Base-by-base conservation (phyloP, 2,329 filamentous ascomycete species). In the Trichophyton verrucosum region DNA sequence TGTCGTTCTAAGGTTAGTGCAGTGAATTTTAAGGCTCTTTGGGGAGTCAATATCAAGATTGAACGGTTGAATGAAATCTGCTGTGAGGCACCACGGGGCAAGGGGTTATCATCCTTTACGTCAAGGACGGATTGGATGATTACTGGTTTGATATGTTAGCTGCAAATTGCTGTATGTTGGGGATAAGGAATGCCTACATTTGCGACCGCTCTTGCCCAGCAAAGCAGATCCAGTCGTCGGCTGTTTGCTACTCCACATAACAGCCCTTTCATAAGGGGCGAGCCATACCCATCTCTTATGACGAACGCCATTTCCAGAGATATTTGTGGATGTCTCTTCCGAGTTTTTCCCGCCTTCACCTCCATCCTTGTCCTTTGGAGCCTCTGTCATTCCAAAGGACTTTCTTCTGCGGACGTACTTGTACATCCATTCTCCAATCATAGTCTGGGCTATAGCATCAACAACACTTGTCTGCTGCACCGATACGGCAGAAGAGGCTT, bases 281-380 rank as follows among this genome's bases (percentile, higher is more conserved):
- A 99, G 82, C 94, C 94, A 99, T 1, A 99, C 94, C 94, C 94
- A 99, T 72, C 94, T 83, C 77, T 91, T 96, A 73, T 99, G 94
- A 33, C 94, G 77, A 3, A 81, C 87, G 65, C 84, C 84, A 67
- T 81, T 84, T 65, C 78, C 81, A 20, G 77, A 80, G 62, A 87
- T 86, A 64, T 84, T 85, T 73, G 88, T 85, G 64, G 80, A 86
- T 64, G 88, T 84, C 69, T 91, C 85, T 64, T 84, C 84, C 40
- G 81, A 81, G 63, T 80, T 82, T 65, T 81, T 83, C 24, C 78
- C 80, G 36, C 73, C 68, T 51, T 81, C 79, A 70, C 78, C 80
- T 22, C 64, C 68, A 17, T 46, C 27, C 11, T 53, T 53, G 27
- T 62, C 73, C 59, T 74, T 74, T 51, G 69, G 61, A 40, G 58